Evolutionary conservation across 2,329 filamentous ascomycete genomes (phyloP).

Genomic region (Penicillium sp.): DNA sequence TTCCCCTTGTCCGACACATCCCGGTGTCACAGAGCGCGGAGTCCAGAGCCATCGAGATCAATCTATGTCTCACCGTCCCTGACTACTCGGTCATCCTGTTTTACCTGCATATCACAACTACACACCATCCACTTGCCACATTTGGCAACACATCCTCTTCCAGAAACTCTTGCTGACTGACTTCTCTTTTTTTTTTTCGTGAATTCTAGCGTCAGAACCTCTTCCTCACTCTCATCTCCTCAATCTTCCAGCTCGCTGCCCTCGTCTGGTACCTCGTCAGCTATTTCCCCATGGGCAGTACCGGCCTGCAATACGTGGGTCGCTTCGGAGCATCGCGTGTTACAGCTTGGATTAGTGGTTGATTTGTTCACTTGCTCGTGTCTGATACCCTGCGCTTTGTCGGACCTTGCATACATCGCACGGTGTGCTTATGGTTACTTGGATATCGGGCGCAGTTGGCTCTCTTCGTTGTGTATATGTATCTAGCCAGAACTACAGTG

Average conservation of each 20-base stretch:
- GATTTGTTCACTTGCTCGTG: constrained; percentile 2
- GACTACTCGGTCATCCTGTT: constrained; percentile 6
- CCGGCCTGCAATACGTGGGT: constrained; percentile 80
- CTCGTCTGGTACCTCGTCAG: constrained; percentile 92
- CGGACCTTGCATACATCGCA: background rate
- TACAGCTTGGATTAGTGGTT: constrained; percentile 83
- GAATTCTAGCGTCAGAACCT: constrained; percentile 72
- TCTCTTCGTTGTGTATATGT: background rate
- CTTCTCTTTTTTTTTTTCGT: constrained; percentile 6
- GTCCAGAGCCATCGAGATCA: constrained; percentile 10
- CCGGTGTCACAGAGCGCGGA: constrained; percentile 14
- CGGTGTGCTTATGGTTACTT: background rate
- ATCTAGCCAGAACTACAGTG: background rate
- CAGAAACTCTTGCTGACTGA: constrained; percentile 20
- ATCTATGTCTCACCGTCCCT: constrained; percentile 17
- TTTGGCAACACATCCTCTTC: background rate
- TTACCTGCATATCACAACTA: constrained; percentile 6
- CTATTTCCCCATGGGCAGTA: constrained; percentile 96
- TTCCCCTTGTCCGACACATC: constrained; percentile 6
- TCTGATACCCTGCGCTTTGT: background rate
- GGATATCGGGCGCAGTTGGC: background rate
- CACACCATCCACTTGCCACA: constrained; percentile 3
- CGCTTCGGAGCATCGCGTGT: constrained; percentile 82
- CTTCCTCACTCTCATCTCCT: constrained; percentile 79
- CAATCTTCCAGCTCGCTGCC: constrained; percentile 78